Conservation (phyloP, 225 moss, liverwort and hornwort genomes). For the Marchantia polymorpha region DNA sequence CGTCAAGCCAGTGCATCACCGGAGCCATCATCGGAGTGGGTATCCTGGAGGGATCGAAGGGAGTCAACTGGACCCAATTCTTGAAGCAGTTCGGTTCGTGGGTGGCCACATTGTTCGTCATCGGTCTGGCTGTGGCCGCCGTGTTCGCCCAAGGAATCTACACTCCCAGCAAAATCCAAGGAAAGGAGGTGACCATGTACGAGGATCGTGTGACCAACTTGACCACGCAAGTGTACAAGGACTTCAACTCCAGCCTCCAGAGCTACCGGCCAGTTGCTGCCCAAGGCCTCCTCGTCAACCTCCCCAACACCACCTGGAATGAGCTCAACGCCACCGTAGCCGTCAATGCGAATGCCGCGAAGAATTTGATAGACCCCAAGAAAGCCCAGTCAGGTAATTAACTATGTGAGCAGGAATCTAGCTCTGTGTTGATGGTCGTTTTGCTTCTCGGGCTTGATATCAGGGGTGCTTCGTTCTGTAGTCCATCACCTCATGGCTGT, state of each 20-base stretch:
- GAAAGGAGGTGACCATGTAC: conserved; percentile 11
- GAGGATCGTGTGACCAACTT: conserved; percentile 14
- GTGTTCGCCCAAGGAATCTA: conserved; percentile 60
- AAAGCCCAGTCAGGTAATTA: conserved; percentile 34
- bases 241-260: conserved; percentile 26
- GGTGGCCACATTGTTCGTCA: conserved; percentile 45
- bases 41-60: conserved; percentile 49
- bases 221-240: conserved; percentile 9
- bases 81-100: conserved; percentile 43
- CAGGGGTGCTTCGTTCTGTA: background rate
- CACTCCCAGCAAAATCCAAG: conserved; percentile 40
- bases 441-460: too few relatives aligned
- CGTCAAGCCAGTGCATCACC: conserved; percentile 57
- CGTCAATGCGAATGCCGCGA: conserved; percentile 4
- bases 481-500: too few relatives aligned
- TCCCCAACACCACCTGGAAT: conserved; percentile 12
- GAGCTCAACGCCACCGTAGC: conserved; percentile 17
- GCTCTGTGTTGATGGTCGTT: too few relatives aligned
- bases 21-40: conserved; percentile 69
- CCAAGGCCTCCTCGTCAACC: background rate
- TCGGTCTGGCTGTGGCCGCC: conserved; percentile 46
- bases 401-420: background rate
- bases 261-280: background rate
- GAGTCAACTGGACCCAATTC: conserved; percentile 61
- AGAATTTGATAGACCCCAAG: conserved; percentile 15